phyloP scores from a whole-genome alignment of 2,329 filamentous ascomycete species.

The Aotearoamyces nothofagi region DNA sequence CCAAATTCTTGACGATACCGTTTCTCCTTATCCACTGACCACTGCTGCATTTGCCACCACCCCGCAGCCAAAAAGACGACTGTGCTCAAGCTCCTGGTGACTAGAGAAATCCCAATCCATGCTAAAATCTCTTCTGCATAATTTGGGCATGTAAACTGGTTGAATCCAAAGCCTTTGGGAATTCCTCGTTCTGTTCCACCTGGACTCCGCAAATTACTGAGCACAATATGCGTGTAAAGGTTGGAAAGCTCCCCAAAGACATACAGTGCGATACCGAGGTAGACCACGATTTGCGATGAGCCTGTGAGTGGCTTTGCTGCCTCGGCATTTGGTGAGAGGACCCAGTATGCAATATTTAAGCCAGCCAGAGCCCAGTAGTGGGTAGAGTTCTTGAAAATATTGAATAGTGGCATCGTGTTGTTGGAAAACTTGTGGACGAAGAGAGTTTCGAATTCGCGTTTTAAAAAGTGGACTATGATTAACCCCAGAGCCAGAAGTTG shows the following conservation, averaged over 20 bases:
- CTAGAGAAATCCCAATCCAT: slow-evolving; percentile 70
- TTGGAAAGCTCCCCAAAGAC: slow-evolving; percentile 69
- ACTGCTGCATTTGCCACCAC: slow-evolving; percentile 64
- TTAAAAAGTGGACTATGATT: slow-evolving; percentile 73
- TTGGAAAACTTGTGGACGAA: slow-evolving; percentile 92
- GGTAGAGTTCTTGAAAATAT: slow-evolving; percentile 88
- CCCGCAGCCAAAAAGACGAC: slow-evolving; percentile 63
- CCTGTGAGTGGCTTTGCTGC: slow-evolving; percentile 33
- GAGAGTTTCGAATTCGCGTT: slow-evolving; percentile 88
- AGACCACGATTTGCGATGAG: slow-evolving; percentile 33
- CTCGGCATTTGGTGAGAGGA: slow-evolving; percentile 63
- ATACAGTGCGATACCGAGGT: slow-evolving; percentile 57
- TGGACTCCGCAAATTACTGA: slow-evolving; percentile 60
- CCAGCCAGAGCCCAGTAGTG: slow-evolving; percentile 90
- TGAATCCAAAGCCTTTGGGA: slow-evolving; percentile 72
- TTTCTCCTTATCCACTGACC: slow-evolving; percentile 86
- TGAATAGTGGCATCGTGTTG: slow-evolving; percentile 79
- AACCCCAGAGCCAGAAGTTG: slow-evolving; percentile 65
- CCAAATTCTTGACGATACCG: slow-evolving; percentile 84
- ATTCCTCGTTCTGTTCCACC: slow-evolving; percentile 82
- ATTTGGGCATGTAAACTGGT: slow-evolving; percentile 85
- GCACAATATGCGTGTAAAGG: slow-evolving; percentile 61
- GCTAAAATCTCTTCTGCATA: slow-evolving; percentile 75
- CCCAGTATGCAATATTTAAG: slow-evolving; percentile 65
- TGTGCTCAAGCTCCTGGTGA: slow-evolving; percentile 67